Evolutionary conservation across 2,329 filamentous ascomycete species (phyloP).

Genomic region (Penicillium sp.): DNA sequence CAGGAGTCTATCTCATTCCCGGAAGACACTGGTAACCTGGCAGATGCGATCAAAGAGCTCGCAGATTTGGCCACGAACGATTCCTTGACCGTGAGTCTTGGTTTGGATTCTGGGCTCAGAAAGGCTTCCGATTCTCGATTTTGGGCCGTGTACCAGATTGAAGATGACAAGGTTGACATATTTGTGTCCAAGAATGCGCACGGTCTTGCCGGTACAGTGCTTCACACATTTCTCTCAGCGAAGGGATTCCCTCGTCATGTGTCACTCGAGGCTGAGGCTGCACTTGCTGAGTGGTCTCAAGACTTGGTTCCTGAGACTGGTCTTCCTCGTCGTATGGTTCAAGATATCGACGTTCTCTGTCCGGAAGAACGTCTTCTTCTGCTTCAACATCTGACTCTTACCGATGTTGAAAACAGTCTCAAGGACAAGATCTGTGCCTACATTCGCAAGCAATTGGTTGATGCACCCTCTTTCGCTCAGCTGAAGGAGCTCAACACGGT

Average conservation of each 20-base stretch:
- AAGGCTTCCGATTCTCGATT: slow-evolving; percentile 38
- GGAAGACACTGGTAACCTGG: slow-evolving; percentile 20
- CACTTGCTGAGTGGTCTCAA: slow-evolving; percentile 37
- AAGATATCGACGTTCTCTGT: slow-evolving; percentile 44
- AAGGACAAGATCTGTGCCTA: slow-evolving; percentile 32
- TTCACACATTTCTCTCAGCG: slow-evolving; percentile 48
- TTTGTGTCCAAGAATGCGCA: slow-evolving; percentile 46
- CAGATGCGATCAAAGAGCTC: slow-evolving; percentile 32
- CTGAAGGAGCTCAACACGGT: slow-evolving; percentile 40
- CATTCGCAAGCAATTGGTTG: slow-evolving; percentile 36
- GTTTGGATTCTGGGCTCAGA: slow-evolving; percentile 43
- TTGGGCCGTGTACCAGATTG: slow-evolving; percentile 42
- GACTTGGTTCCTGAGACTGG: slow-evolving; percentile 27
- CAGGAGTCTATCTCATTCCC: slow-evolving; percentile 26
- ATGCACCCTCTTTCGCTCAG: slow-evolving; percentile 40
- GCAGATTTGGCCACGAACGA: slow-evolving; percentile 27
- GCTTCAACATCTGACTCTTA: slow-evolving; percentile 37
- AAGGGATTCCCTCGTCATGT: slow-evolving; percentile 39
- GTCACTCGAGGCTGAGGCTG: slow-evolving; percentile 41
- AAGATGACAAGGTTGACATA: slow-evolving; percentile 33
- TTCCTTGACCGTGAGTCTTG: slow-evolving; percentile 33
- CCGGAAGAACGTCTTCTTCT: slow-evolving; percentile 43
- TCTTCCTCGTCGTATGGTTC: slow-evolving; percentile 39
- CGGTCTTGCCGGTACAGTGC: slow-evolving; percentile 43
- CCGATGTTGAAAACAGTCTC: slow-evolving; percentile 28